Evolutionary conservation across 805 yeast genomes (phyloP).

Genomic region (Clavispora phyllophila): DNA sequence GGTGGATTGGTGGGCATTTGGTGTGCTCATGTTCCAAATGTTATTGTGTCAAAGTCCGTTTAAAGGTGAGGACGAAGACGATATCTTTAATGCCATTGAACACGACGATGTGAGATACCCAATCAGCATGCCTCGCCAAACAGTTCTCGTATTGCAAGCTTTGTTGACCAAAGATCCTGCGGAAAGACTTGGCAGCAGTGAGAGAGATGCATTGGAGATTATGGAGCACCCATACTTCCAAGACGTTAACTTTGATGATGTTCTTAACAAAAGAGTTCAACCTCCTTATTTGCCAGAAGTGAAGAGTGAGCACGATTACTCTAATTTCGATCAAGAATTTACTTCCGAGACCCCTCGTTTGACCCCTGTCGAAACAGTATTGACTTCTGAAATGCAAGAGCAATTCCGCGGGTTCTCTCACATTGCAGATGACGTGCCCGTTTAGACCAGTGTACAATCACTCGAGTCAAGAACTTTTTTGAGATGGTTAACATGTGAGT

Average conservation of each 20-base stretch:
- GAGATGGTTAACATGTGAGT: neutral
- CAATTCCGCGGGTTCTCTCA: slow-evolving; percentile 97
- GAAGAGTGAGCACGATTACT: slow-evolving; percentile 81
- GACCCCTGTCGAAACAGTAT: slow-evolving; percentile 87
- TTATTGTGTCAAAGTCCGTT: slow-evolving; percentile 93
- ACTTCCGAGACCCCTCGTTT: slow-evolving; percentile 91
- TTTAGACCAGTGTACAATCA: slow-evolving; percentile 15
- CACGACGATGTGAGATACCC: slow-evolving; percentile 97
- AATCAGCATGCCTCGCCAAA: slow-evolving; percentile 94
- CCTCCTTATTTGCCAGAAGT: slow-evolving; percentile 92
- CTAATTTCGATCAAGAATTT: slow-evolving; percentile 91
- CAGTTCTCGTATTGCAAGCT: slow-evolving; percentile 90
- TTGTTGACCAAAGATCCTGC: slow-evolving; percentile 84
- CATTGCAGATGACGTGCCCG: slow-evolving; percentile 55
- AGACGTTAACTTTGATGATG: slow-evolving; percentile 86
- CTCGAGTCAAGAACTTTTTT: too few relatives aligned
- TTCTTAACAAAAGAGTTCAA: slow-evolving; percentile 60
- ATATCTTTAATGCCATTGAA: slow-evolving; percentile 91
- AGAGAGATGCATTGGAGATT: slow-evolving; percentile 84
- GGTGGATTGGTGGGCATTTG: slow-evolving; percentile 99
- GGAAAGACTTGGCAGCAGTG: slow-evolving; percentile 80
- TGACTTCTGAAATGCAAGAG: slow-evolving; percentile 86
- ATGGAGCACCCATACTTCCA: slow-evolving; percentile 94
- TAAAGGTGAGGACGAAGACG: slow-evolving; percentile 96
- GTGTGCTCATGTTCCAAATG: slow-evolving; percentile 95